Percentiles rank a stretch among this genome's conserved stretches.
These are phyloP conservation scores for Phoma herbarum DNA, from an alignment of 2,329 filamentous ascomycete genomes.

Conservation along the genomic window DNA sequence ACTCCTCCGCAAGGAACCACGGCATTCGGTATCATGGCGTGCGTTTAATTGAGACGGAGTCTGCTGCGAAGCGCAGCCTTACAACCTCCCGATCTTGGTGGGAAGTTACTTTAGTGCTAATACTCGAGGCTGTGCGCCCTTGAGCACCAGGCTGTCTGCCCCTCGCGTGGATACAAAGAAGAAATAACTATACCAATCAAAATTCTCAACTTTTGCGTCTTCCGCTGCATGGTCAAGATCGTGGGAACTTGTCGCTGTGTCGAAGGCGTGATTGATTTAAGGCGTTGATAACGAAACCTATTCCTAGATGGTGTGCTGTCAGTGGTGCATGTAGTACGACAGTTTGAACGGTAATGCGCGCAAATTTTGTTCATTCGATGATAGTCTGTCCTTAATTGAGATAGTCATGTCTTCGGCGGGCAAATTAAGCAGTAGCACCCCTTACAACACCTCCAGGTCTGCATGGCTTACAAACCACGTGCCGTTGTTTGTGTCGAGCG, in stretches of 20 bases:
- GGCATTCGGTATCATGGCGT: not conserved
- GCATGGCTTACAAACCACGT: conserved; percentile 48
- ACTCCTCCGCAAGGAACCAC: conserved; percentile 2
- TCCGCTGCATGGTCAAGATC: too few species aligned
- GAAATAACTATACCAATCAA: not conserved
- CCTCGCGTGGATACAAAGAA: too few species aligned
- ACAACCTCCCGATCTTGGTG: not conserved
- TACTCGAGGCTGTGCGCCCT: not conserved
- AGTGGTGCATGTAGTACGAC: too few species aligned
- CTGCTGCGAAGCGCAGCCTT: not conserved
- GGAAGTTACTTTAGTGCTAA: not conserved
- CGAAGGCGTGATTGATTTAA: too few species aligned
- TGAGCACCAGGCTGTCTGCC: not conserved
- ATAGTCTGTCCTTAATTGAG: not conserved
- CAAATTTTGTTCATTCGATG: not conserved
- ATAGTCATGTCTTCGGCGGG: not conserved
- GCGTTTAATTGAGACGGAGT: not conserved
- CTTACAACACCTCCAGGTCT: conserved; percentile 36
- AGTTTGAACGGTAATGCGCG: not conserved
- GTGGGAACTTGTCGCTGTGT: too few species aligned
- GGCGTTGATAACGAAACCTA: not conserved
- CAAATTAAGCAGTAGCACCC: too few species aligned
- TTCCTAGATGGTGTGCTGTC: too few species aligned
- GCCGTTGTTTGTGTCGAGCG: conserved; percentile 44
- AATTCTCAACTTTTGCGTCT: too few species aligned